Base-by-base conservation (phyloP, 2,329 filamentous ascomycete species). In the Sarocladium oryzae region DNA sequence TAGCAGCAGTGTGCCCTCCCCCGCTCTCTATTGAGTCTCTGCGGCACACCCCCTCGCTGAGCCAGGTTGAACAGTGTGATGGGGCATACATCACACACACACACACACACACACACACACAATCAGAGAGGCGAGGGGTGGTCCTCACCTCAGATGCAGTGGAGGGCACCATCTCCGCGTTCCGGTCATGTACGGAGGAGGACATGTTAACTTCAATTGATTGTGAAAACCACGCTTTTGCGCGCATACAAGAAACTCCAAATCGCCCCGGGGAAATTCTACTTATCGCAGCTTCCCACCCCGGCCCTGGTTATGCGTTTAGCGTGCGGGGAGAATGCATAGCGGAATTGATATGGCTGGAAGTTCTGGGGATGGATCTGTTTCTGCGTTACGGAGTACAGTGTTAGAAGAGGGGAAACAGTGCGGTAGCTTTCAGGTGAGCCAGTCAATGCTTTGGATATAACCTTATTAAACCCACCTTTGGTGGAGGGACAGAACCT, bases 371-470 rank as follows among this genome's bases (percentile, higher is more conserved):
- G 24, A 32, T 15, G 8, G 28, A 33, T 23, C 18, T 33, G 26
- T 48, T 4, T 24, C 24, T 15, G 24, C n/a, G 20, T 48, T 32
- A 21, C 43, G n/a, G 16, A 48, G 10, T 32, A 21, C 43, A 20
- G 16, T 32, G 10, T 33, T 18, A 20, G 43, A n/a, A 13, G n/a
- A 16, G 18, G 18, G 26, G 9, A 15, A 18, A 32, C 32, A 21
- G 28, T 33, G 43, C 43, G 33, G 43, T 48, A 48, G 43, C 33
- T 30, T 33, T 48, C 43, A 16, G 43, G 43, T 48, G 43, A 48
- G 43, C 43, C 43, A 33, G 26, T 48, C 43, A 33, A 33, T 32
- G 43, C 36, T 48, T 33, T 33, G 10, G 43, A 48, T 30, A 48
- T 30, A 48, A 33, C 43, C 26, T 32, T 33, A 20, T 18, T 30